Conservation (phyloP, 108 stramenopile genomes). For the Parmales sp. region DNA sequence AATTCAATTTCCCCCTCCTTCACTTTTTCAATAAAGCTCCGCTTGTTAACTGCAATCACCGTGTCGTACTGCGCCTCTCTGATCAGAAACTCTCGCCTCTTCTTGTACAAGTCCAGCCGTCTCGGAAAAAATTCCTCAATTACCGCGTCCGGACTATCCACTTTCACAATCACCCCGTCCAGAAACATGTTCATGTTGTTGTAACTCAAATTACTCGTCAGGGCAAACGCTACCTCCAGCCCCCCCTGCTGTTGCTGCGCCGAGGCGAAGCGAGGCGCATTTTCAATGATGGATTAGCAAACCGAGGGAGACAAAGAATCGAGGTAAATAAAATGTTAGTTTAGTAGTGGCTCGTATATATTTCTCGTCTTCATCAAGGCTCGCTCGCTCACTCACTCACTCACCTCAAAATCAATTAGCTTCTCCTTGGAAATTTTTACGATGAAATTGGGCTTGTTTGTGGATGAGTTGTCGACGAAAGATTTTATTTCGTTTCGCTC, state of each 20-base stretch:
- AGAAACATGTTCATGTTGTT: slow-evolving; percentile 86
- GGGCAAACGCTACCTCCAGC: slow-evolving; percentile 53
- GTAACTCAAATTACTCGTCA: slow-evolving; percentile 41
- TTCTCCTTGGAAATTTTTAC: slow-evolving; percentile 45
- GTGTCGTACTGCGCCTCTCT: slow-evolving; percentile 53
- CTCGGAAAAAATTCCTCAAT: slow-evolving; percentile 65
- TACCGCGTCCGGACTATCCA: slow-evolving; percentile 50
- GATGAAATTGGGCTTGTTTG: slow-evolving; percentile 59
- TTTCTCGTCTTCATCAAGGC: no score
- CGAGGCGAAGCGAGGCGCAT: no score
- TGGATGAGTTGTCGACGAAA: slow-evolving; percentile 75
- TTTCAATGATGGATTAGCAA: no score
- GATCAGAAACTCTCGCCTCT: slow-evolving; percentile 58
- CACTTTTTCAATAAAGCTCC: slow-evolving; percentile 67
- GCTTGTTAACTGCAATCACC: slow-evolving; percentile 53
- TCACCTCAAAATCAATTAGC: no score
- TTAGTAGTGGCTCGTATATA: no score
- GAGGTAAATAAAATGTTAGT: no score
- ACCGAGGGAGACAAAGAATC: no score
- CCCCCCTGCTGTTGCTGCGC: slow-evolving; percentile 30
- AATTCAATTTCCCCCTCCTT: slow-evolving; percentile 51
- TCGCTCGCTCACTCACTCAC: no score
- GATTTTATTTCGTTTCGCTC: slow-evolving; percentile 41
- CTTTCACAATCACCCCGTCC: slow-evolving; percentile 47
- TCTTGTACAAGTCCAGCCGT: slow-evolving; percentile 56